Base-by-base conservation (phyloP, 2,329 filamentous ascomycete genomes). In the Pezicula neosporulosa region DNA sequence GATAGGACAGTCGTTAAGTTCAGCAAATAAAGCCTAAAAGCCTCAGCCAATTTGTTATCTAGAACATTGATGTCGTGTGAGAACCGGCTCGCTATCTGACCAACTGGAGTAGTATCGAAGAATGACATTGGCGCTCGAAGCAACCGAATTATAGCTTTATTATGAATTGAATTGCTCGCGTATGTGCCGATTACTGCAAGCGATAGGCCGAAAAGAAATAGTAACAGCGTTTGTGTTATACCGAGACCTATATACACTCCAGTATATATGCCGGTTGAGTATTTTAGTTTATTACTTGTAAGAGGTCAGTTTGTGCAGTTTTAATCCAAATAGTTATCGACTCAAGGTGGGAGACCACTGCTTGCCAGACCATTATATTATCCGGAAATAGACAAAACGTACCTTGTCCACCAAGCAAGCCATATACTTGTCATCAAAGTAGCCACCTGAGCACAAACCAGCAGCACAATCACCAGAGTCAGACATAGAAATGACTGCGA, bases 31-130 rank as follows among this genome's bases (percentile, higher is more conserved):
- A 96, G 94, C 58, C 91, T 83, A 70, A 96, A 89, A 4, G 89
- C 86, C 60, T 96, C 92, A 0, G 86, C 86, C 41, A 96, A 72
- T 51, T 84, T 89, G 68, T 96, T 96, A 71, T 97, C 93, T 89
- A 96, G 93, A 51, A 92, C 89, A 63, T 96, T 90, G 42, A 97
- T 87, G 63, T 97, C 92, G 58, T 92, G 88, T 19, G 90, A 94
- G 72, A 97, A 97, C 15, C 92, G 88, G 67, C 97, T 97, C 78
- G 68, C 83, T 86, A 67, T 85, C 5, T 84, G 78, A 12, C 85
- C 85, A 3, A 87, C 73, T 0, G 85, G 85, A 2, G 85, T 88
- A 0, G 85, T 87, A 56, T 88, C 85, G 68, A 88, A 87, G 69
- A 87, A 88, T 1, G 80, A 77, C 77, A 87, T 86, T 1, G 84